These are phyloP conservation scores for Crithidia sp. DNA, from an alignment of 208 protist genomes.

Conservation along the genomic window DNA sequence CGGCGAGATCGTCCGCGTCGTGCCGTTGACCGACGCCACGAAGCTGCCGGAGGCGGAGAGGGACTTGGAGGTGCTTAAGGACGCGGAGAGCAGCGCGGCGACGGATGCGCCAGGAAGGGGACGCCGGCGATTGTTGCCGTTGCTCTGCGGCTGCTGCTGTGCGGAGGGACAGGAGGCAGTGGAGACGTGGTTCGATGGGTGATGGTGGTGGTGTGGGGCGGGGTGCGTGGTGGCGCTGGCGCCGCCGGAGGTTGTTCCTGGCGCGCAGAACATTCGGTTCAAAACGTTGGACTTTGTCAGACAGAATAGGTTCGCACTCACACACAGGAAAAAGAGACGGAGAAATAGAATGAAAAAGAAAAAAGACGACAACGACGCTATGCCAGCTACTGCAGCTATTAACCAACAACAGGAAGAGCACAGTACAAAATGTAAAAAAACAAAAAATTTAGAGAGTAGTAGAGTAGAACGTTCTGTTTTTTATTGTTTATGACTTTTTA, in stretches of 20 bases:
- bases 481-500: too few relatives aligned
- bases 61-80: conserved; percentile 3
- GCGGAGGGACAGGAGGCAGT: not conserved
- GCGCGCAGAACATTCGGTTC: not conserved
- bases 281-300: too few relatives aligned
- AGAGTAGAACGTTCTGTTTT: not conserved
- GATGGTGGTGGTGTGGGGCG: too few relatives aligned
- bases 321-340: too few relatives aligned
- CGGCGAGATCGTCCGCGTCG: not conserved
- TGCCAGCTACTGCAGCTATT: not conserved
- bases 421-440: not conserved
- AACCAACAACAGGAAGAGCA: not conserved
- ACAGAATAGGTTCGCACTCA: too few relatives aligned
- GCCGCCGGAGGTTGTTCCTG: too few relatives aligned
- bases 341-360: not conserved
- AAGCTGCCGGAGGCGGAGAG: conserved; percentile 1
- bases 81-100: not conserved
- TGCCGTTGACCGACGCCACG: not conserved
- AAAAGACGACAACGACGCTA: not conserved
- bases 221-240: too few relatives aligned
- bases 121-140: not conserved
- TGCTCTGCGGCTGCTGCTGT: not conserved
- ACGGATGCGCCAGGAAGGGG: not conserved
- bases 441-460: not conserved
- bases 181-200: too few relatives aligned